Evolutionary conservation across 2,329 filamentous ascomycete species (phyloP), one percentile per base, ranked within the genome.

Genomic region (Metarhizium album): DNA sequence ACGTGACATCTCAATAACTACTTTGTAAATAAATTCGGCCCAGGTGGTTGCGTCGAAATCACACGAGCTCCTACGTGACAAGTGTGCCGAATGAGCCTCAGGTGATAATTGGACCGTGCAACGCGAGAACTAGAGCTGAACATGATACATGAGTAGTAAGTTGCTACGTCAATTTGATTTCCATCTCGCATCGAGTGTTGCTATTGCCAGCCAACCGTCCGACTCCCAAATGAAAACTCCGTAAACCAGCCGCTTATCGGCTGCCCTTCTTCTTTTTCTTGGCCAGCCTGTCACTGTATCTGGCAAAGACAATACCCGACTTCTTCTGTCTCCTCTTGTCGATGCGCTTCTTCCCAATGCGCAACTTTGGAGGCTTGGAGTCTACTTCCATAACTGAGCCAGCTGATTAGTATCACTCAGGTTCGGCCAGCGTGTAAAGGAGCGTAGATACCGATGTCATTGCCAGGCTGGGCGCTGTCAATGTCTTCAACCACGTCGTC

Each of bases 271-370:
- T 63, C 60, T 68, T 71, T 66, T 72, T 75, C 60, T 70, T 73
- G 56, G 67, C 67, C 56, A 71, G 64, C 55, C 72, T 72, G 52
- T 79, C 74, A 54, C 74, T 74, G 61, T 76, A 81, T 60, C 74
- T 80, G 49, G 73, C 72, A 55, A 84, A 84, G 22, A 81, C 78
- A 53, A 84, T 82, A 53, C 72, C 72, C 40, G 73, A 70, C 57
- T 74, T 78, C 64, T 75, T 79, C 56, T 68, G 70, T 58, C 69
- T 74, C 62, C 74, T 73, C 72, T 82, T 84, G 64, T 75, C 71
- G 49, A 81, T 70, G 58, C 75, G 74, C 63, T 73, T 75, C 67
- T 74, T 80, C 55, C 66, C 63, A 37, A 57, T 65, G 22, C 66
- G 63, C 14, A 68, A 60, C 54, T 66, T 70, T 27, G 65, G 60